A percentile compares a stretch with the other conserved stretches of the same genome.
Conservation (phyloP, 495 filamentous ascomycete genomes). For the Aspergillus steynii region DNA sequence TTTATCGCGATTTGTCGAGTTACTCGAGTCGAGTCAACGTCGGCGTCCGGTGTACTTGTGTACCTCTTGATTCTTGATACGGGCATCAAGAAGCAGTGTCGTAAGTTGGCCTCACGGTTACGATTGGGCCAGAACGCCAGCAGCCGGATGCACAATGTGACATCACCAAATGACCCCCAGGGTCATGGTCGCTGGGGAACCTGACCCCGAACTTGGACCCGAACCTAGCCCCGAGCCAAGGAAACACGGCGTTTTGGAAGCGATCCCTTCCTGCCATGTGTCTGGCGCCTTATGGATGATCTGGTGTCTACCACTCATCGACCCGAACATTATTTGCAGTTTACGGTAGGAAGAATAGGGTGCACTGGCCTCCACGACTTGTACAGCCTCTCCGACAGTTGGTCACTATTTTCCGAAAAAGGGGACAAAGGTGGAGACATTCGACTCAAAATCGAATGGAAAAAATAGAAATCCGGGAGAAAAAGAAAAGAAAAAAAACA, state of each 20-base stretch:
- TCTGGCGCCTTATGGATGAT: conserved; percentile 5
- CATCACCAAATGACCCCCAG: conserved; percentile 4
- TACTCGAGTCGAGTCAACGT: background rate
- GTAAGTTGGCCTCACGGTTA: background rate
- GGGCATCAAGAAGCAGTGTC: background rate
- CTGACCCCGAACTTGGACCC: background rate
- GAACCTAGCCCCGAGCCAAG: conserved; percentile 1
- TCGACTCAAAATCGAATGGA: background rate
- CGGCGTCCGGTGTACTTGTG: background rate
- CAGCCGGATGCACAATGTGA: background rate
- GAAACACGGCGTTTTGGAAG: background rate
- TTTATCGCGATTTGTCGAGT: background rate
- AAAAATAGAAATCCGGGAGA: background rate
- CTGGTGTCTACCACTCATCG: background rate
- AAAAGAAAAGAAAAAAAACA: background rate
- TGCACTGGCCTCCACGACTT: background rate
- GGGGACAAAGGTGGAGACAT: background rate
- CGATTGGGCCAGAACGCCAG: background rate
- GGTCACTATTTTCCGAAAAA: background rate
- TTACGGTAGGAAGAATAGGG: background rate
- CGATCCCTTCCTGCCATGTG: conserved; percentile 8
- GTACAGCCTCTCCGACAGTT: background rate
- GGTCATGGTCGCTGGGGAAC: background rate
- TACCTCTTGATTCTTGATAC: background rate
- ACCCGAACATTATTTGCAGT: background rate